Evolutionary conservation across 371 early-diverging fungal genomes (phyloP).

Genomic region (Funneliformis caledonium): DNA sequence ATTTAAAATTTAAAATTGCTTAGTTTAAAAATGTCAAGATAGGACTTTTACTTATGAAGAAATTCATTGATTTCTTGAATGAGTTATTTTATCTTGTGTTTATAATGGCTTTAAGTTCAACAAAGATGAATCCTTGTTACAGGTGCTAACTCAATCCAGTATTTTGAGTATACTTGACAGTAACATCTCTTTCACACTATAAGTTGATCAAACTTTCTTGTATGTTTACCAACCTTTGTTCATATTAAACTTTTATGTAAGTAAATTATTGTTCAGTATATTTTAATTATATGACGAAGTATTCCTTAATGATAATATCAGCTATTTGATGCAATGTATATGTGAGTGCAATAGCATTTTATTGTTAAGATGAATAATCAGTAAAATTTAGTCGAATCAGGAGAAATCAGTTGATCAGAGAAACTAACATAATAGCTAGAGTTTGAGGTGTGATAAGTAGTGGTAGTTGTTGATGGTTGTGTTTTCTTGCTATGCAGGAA

Average conservation of each 20-base stretch:
- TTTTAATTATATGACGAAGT: slow-evolving; percentile 55
- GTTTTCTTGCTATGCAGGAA: slow-evolving; percentile 39
- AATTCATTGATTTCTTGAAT: slow-evolving; percentile 72
- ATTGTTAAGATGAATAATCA: slow-evolving; percentile 17
- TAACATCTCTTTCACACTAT: slow-evolving; percentile 71
- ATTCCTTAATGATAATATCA: slow-evolving; percentile 70
- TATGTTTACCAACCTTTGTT: slow-evolving; percentile 65
- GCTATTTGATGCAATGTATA: slow-evolving; percentile 69
- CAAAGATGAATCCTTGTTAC: slow-evolving; percentile 38
- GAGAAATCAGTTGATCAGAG: slow-evolving; percentile 34
- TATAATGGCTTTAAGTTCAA: slow-evolving; percentile 62
- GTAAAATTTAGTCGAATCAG: slow-evolving; percentile 24
- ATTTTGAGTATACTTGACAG: slow-evolving; percentile 44
- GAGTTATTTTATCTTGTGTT: slow-evolving; percentile 71
- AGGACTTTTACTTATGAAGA: slow-evolving; percentile 55
- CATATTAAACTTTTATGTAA: slow-evolving; percentile 70
- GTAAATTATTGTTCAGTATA: slow-evolving; percentile 60
- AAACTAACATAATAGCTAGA: slow-evolving; percentile 37
- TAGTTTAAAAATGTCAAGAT: no score
- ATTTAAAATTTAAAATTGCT: no score
- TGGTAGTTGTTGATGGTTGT: background rate
- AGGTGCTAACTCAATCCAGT: slow-evolving; percentile 24
- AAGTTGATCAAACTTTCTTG: slow-evolving; percentile 62
- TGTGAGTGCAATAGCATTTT: slow-evolving; percentile 41
- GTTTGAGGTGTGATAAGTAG: slow-evolving; percentile 33